Evolutionary conservation across 2,329 filamentous ascomycete genomes (phyloP).

Genomic region (Penicillium concentricum): DNA sequence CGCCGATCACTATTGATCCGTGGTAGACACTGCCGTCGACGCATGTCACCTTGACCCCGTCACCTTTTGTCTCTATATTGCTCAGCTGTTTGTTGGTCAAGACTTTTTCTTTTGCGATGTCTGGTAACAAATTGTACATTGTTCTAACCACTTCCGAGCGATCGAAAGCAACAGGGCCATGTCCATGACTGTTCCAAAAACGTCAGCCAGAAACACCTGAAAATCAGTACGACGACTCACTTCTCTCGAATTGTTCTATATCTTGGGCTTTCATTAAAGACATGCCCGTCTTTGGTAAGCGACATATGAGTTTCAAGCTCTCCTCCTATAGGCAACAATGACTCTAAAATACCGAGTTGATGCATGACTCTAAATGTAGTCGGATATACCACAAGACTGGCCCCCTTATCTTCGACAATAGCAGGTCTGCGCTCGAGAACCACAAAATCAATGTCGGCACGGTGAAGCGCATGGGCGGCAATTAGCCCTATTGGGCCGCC

Average conservation of each 20-base stretch:
- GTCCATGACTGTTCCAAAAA: constrained; percentile 6
- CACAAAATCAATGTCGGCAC: constrained; percentile 34
- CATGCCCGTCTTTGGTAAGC: constrained; percentile 6
- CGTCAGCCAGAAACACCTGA: background rate
- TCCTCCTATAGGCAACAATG: background rate
- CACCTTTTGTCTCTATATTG: background rate
- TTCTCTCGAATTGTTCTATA: background rate
- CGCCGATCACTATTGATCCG: constrained; percentile 13
- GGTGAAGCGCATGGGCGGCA: constrained; percentile 17
- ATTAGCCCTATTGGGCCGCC: constrained; percentile 20
- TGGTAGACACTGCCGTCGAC: background rate
- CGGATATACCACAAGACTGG: constrained; percentile 29
- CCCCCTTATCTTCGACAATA: constrained; percentile 29
- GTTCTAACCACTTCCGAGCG: constrained; percentile 11
- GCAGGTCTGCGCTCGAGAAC: constrained; percentile 31
- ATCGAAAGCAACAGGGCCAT: constrained; percentile 9
- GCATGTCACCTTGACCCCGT: background rate
- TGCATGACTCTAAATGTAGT: constrained; percentile 26
- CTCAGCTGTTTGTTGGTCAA: background rate
- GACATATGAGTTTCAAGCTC: constrained; percentile 9
- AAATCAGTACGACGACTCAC: background rate
- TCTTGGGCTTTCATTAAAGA: constrained; percentile 5
- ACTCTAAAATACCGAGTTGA: constrained; percentile 31
- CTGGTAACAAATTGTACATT: constrained; percentile 13
- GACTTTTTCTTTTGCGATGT: background rate